Base-by-base conservation (phyloP, 164 flowering plant genomes). In the Santalum album region DNA sequence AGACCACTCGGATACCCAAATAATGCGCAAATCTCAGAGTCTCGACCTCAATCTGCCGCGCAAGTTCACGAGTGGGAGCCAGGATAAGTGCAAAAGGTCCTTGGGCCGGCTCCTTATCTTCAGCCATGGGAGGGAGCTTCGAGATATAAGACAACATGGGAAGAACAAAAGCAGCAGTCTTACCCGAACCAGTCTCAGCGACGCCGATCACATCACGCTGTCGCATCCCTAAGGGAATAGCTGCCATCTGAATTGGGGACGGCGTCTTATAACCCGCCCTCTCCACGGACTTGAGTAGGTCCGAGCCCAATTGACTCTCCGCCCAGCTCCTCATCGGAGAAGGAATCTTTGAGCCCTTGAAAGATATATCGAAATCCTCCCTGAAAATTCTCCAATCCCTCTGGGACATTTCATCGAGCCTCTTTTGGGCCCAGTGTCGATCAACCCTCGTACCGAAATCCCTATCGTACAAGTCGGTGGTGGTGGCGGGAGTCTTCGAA, bases 1-100 rank as follows among this genome's bases (percentile, higher is more conserved):
- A 85, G 26, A 87, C 91, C 15, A 90, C 96, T 52, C 75, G 81
- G 22, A 87, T 80, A 1, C 88, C 94, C 77, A 85, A 54, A 59
- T 81, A 80, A 46, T 83, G 85, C 0, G 95, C 96, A 66, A 90
- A 87, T 51, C 85, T 90, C 10, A 78, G 76, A 7, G 94, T 85
- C 64, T 87, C 97, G 3, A 87, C 96, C 69, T 87, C 94, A 72
- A 90, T 87, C 57, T 87, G 97, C 67, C 83, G 90, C 0, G 97
- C 96, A 34, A 90, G 86, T 54, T 90, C 97, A 20, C 97, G 72
- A 2, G 97, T 90, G 12, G 97, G 97, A 0, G 97, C 97, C 88
- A 87, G 78, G 1, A 90, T 94, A 40, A 90, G 94, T 9, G 94
- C 97, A 62, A 81, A 83, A 32, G 96, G 91, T 27, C 96, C 97